Evolutionary conservation across 805 yeast species (phyloP).

Genomic region (Candida suzukii): DNA sequence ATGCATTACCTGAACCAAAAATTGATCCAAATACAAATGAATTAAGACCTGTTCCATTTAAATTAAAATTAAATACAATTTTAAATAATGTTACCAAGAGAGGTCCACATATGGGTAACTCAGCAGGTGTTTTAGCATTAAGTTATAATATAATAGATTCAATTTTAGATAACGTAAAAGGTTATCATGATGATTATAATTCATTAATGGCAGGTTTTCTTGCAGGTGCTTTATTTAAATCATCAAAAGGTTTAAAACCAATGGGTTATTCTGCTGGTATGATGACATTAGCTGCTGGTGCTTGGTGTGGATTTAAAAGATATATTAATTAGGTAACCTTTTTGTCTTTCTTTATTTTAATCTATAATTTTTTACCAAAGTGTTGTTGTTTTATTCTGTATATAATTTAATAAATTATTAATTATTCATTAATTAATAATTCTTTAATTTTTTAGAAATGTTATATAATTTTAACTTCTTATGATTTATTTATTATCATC

Average conservation of each 20-base stretch:
- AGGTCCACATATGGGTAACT: slow-evolving; percentile 94
- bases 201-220: slow-evolving; percentile 85
- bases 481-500: no score
- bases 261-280: slow-evolving; percentile 81
- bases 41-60: slow-evolving; percentile 59
- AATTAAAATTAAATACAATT: slow-evolving; percentile 80
- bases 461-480: no score
- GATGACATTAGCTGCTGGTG: slow-evolving; percentile 85
- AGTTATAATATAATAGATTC: slow-evolving; percentile 83
- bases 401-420: no score
- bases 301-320: slow-evolving; percentile 82
- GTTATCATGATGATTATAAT: slow-evolving; percentile 80
- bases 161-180: slow-evolving; percentile 71
- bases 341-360: not conserved
- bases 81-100: slow-evolving; percentile 89
- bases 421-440: no score
- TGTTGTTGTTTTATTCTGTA: not conserved
- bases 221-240: slow-evolving; percentile 86
- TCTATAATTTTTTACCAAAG: not conserved
- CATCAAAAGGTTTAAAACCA: slow-evolving; percentile 78
- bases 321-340: slow-evolving; percentile 2
- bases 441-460: no score
- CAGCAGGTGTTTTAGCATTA: slow-evolving; percentile 89
- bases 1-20: slow-evolving; percentile 54
- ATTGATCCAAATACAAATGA: slow-evolving; percentile 52